These are phyloP conservation scores for Teunomyces panamensis DNA, from an alignment of 805 yeast species.

Conservation along the genomic window DNA sequence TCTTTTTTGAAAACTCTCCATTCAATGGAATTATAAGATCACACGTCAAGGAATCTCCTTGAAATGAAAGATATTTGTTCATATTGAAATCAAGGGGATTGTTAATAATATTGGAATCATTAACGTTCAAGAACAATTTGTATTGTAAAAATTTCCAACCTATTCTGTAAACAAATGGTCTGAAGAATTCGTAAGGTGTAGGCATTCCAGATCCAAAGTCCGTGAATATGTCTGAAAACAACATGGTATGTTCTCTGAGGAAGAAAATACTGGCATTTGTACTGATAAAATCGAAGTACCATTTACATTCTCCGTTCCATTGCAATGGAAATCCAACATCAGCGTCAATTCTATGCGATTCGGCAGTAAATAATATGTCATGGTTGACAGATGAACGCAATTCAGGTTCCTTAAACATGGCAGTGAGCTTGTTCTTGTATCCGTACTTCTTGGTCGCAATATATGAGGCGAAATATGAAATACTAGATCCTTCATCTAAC, in stretches of 20 bases:
- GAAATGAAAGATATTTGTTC: slow-evolving; percentile 72
- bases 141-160: slow-evolving; percentile 59
- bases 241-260: slow-evolving; percentile 75
- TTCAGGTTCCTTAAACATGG: slow-evolving; percentile 55
- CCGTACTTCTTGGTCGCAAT: slow-evolving; percentile 53
- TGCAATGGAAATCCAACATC: slow-evolving; percentile 67
- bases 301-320: slow-evolving; percentile 78
- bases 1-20: slow-evolving; percentile 49
- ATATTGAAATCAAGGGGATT: slow-evolving; percentile 83
- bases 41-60: slow-evolving; percentile 55
- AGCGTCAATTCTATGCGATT: slow-evolving; percentile 51
- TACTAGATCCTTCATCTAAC: slow-evolving; percentile 49
- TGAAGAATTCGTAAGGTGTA: slow-evolving; percentile 68
- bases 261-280: slow-evolving; percentile 57
- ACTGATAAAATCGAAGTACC: slow-evolving; percentile 60
- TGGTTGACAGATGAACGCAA: slow-evolving; percentile 85
- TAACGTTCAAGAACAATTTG: slow-evolving; percentile 69
- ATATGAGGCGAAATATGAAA: slow-evolving; percentile 47
- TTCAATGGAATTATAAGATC: slow-evolving; percentile 57
- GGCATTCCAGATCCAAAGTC: slow-evolving; percentile 78
- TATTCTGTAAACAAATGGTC: slow-evolving; percentile 65
- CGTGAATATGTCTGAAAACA: slow-evolving; percentile 65
- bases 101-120: slow-evolving; percentile 84
- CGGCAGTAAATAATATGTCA: slow-evolving; percentile 67
- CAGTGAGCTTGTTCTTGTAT: slow-evolving; percentile 47